Evolutionary conservation across 116 monocot species (phyloP).

Genomic region (Cymodocea nodosa): DNA sequence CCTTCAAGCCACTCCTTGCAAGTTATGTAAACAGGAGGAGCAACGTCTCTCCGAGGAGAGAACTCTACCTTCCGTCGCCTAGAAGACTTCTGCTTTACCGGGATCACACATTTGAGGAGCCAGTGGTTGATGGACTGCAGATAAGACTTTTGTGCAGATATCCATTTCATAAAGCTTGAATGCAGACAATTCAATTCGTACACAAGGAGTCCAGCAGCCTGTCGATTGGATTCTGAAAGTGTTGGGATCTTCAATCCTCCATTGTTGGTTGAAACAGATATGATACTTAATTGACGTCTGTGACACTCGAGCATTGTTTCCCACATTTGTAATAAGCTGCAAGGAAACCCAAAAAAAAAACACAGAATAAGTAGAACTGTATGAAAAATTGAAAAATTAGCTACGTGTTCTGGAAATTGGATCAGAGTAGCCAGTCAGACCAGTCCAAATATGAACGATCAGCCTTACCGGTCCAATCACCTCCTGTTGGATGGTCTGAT

Average conservation of each 20-base stretch:
- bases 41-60: constrained; percentile 22
- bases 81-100: constrained; percentile 16
- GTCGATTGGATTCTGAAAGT: constrained; percentile 37
- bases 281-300: constrained; percentile 38
- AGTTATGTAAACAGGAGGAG: constrained; percentile 60
- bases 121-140: constrained; percentile 56
- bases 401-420: no score
- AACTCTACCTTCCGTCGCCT: constrained; percentile 16
- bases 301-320: constrained; percentile 59
- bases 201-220: constrained; percentile 31
- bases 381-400: no score
- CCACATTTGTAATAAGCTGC: constrained; percentile 86
- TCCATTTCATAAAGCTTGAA: constrained; percentile 77
- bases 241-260: constrained; percentile 24
- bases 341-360: constrained; percentile 7
- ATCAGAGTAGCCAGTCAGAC: no score
- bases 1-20: constrained; percentile 46
- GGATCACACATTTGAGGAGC: constrained; percentile 67
- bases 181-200: constrained; percentile 41
- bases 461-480: no score
- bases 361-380: not conserved
- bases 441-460: no score
- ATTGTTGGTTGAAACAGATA: constrained; percentile 23
- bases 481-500: no score
- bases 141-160: constrained; percentile 58